Conservation (phyloP, 2,329 filamentous ascomycete genomes). For the Didymella exigua region DNA sequence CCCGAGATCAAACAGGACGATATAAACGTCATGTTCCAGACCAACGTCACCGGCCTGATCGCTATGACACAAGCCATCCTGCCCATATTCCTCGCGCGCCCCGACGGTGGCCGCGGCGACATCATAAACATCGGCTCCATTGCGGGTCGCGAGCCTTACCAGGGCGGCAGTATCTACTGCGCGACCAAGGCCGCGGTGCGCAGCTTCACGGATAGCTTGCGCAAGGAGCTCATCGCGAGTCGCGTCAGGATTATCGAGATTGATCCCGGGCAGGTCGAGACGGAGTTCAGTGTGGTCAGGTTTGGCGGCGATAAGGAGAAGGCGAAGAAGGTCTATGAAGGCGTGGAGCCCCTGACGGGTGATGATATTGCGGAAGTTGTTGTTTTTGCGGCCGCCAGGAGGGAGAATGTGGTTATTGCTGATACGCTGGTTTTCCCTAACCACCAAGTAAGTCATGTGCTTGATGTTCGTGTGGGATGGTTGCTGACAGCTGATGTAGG, state of each 20-base stretch:
- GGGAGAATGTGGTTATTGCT: constrained; percentile 89
- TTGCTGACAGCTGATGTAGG: constrained; percentile 32
- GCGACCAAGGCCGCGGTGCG: constrained; percentile 89
- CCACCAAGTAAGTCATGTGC: constrained; percentile 72
- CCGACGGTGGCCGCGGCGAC: constrained; percentile 79
- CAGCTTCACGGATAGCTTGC: constrained; percentile 80
- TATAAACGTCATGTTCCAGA: constrained; percentile 84
- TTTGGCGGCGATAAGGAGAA: constrained; percentile 89
- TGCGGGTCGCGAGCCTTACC: constrained; percentile 85
- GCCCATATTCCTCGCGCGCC: constrained; percentile 73
- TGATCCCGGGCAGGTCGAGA: constrained; percentile 92
- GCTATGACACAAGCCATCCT: constrained; percentile 94
- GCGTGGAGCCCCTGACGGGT: constrained; percentile 74
- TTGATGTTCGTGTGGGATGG: background rate
- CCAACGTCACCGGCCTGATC: constrained; percentile 93
- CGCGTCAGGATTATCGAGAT: constrained; percentile 84
- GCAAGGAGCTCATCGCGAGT: constrained; percentile 81
- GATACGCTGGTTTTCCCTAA: constrained; percentile 87
- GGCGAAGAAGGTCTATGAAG: constrained; percentile 86
- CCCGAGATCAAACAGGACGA: constrained; percentile 83
- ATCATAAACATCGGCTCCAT: constrained; percentile 96
- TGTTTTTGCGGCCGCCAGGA: constrained; percentile 81
- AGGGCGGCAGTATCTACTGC: constrained; percentile 89
- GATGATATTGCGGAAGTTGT: constrained; percentile 91
- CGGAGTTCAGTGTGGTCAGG: constrained; percentile 86